Evolutionary conservation across 257 asterid species (phyloP), one percentile per base, ranked within the genome.

Genomic region (Solanum okadae): DNA sequence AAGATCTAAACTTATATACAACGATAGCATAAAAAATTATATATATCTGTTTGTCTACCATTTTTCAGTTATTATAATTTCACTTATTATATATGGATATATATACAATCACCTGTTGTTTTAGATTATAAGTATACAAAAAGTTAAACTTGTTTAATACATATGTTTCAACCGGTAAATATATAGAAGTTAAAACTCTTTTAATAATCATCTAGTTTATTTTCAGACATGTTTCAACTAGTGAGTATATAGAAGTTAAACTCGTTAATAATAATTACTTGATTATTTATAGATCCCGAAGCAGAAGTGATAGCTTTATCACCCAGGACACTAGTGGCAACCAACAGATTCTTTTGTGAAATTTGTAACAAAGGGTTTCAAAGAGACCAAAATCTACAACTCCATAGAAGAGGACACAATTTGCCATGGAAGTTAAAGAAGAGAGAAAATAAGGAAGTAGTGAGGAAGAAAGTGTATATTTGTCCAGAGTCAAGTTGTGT

Each of bases 391-490:
- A 96, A 96, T 78, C 93, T 96, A 40, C 99, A 96, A 90, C 98
- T 97, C 1, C 99, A 97, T 91, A 88, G 96, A 81, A 93, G 99
- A 92, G 98, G 99, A 5, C 99, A 97, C 86, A 97, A 97, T 84
- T 91, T 97, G 86, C 99, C 99, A 87, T 97, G 99, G 99, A 97
- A 95, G 85, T 92, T 97, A 27, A 97, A 97, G 95, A 97, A 95
- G 90, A 93, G 99, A 89, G 84, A 90, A 46, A 92, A 83, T 90
- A 93, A 93, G 5, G 96, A 94, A 25, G 86, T 81, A 3, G 63
- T 34, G 1, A 90, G 91, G 88, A 95, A 94, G 85, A 95, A 96
- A 78, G 98, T 97, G 9, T 97, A 97, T 87, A 94, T 97, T 3
- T 97, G 99, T 93, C 99, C 99, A 3, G 99, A 96, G 86, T 44